Conservation (phyloP, 805 yeast genomes). For the Tetrapisispora phaffii region DNA sequence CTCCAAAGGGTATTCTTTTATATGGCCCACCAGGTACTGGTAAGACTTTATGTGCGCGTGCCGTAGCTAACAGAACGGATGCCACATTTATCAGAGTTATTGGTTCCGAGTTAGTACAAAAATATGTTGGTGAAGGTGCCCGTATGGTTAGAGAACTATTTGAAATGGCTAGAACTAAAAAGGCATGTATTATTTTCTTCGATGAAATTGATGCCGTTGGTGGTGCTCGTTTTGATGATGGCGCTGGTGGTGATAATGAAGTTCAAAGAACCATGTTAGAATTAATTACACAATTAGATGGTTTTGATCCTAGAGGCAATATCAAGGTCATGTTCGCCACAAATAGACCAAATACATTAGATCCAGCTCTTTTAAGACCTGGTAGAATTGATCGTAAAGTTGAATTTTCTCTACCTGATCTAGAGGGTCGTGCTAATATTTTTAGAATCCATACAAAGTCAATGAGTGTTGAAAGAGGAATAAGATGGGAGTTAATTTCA, state of each 20-base stretch:
- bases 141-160: conserved; percentile 98
- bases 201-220: conserved; percentile 99
- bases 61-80: conserved; percentile 98
- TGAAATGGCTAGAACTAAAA: conserved; percentile 98
- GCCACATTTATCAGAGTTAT: conserved; percentile 97
- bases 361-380: conserved; percentile 95
- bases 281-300: conserved; percentile 93
- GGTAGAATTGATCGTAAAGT: conserved; percentile 99
- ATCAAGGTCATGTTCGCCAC: conserved; percentile 99
- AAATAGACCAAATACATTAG: conserved; percentile 94
- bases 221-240: conserved; percentile 99
- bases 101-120: conserved; percentile 96
- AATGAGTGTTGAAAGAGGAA: conserved; percentile 95
- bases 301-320: conserved; percentile 97
- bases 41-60: conserved; percentile 95
- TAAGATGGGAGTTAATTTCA: conserved; percentile 97
- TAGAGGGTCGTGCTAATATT: conserved; percentile 96
- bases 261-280: conserved; percentile 99
- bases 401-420: conserved; percentile 90
- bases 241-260: conserved; percentile 98
- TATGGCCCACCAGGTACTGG: conserved; percentile 99
- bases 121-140: conserved; percentile 99
- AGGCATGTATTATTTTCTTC: conserved; percentile 94
- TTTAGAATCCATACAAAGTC: conserved; percentile 95
- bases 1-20: conserved; percentile 93